Evolutionary conservation across 1,284 basidiomycete species (phyloP).

Genomic region (Pyrrhoderma lamaoense): DNA sequence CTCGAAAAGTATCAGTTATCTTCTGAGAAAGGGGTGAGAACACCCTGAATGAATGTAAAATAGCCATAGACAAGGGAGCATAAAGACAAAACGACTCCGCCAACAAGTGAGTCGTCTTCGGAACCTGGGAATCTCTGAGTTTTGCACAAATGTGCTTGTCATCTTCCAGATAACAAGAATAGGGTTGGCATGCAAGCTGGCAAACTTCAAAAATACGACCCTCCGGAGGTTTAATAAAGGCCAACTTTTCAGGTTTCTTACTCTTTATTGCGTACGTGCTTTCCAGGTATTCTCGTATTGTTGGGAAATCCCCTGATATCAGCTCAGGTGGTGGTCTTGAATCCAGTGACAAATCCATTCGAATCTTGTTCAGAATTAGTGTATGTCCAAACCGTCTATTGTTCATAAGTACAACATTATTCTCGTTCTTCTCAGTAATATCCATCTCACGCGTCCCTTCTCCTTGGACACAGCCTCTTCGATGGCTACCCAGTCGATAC

Average conservation of each 20-base stretch:
- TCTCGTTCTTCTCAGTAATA: slow-evolving; percentile 41
- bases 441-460: slow-evolving; percentile 49
- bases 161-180: background rate
- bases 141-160: too few relatives aligned
- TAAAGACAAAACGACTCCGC: slow-evolving; percentile 49
- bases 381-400: slow-evolving; percentile 47
- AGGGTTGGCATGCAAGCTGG: slow-evolving; percentile 1
- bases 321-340: slow-evolving; percentile 28
- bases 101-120: slow-evolving; percentile 29
- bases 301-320: slow-evolving; percentile 23
- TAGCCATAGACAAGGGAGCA: slow-evolving; percentile 38
- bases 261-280: slow-evolving; percentile 3
- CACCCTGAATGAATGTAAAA: slow-evolving; percentile 44
- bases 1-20: slow-evolving; percentile 57
- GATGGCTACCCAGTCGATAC: slow-evolving; percentile 53
- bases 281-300: slow-evolving; percentile 56
- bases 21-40: slow-evolving; percentile 63
- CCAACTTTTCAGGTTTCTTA: background rate
- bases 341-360: slow-evolving; percentile 46
- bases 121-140: background rate
- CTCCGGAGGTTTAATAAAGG: background rate
- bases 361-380: slow-evolving; percentile 47
- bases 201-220: slow-evolving; percentile 14
- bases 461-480: slow-evolving; percentile 40
- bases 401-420: slow-evolving; percentile 45